Evolutionary conservation across 495 filamentous ascomycete species (phyloP).

Genomic region (Poronia punctata): DNA sequence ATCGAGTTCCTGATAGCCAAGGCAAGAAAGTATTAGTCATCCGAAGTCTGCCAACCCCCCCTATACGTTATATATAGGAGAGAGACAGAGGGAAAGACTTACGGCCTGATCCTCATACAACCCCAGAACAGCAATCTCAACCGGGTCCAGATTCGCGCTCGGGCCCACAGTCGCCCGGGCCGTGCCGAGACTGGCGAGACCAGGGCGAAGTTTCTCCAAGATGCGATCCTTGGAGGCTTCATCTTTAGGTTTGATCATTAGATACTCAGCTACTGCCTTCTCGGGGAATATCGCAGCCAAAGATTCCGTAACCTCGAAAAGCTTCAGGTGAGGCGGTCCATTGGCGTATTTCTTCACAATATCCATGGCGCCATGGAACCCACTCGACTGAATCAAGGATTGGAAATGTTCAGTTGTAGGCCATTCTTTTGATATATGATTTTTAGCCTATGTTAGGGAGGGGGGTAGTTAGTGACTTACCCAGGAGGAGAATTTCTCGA

Average conservation of each 20-base stretch:
- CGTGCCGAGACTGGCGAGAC: neutral
- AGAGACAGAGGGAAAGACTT: neutral
- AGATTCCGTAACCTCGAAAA: neutral
- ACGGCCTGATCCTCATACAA: constrained; percentile 3
- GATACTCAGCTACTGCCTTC: constrained; percentile 2
- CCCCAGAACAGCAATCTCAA: constrained; percentile 1
- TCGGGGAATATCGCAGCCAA: neutral
- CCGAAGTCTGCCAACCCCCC: no score
- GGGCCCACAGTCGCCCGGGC: neutral
- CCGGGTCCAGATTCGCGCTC: neutral
- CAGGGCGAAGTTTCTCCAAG: constrained; percentile 1
- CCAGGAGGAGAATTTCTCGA: constrained; percentile 1
- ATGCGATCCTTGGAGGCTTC: neutral
- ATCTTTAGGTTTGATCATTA: constrained; percentile 1
- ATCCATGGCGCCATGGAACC: neutral
- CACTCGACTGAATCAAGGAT: neutral
- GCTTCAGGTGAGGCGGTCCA: no score
- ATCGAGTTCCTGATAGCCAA: constrained; percentile 2
- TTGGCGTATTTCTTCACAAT: neutral
- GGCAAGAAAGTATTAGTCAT: no score
- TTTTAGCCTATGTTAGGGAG: neutral
- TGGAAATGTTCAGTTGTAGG: neutral
- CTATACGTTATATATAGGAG: no score
- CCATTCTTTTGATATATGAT: constrained; percentile 6
- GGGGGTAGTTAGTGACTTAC: neutral